phyloP scores from a whole-genome alignment of 2,329 filamentous ascomycete genomes.

The Botrytis paeoniae region DNA sequence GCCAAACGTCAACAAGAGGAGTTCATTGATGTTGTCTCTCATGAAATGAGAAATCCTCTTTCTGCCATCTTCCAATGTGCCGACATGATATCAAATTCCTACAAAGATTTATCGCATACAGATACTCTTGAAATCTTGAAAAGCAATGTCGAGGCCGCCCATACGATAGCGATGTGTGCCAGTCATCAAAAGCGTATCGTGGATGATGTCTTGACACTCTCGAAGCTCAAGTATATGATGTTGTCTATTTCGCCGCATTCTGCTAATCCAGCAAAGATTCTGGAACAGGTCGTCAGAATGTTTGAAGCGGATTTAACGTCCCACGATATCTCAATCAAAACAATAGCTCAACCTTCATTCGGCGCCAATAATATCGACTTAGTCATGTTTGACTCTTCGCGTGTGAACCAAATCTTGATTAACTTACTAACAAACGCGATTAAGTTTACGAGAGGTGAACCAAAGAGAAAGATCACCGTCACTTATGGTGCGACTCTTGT shows the following conservation, averaged over 20 bases:
- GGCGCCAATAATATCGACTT: conserved; percentile 57
- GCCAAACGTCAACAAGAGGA: conserved; percentile 71
- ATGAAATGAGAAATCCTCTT: conserved; percentile 71
- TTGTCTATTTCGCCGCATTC: conserved; percentile 69
- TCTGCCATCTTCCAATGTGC: conserved; percentile 74
- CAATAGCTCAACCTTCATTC: conserved; percentile 63
- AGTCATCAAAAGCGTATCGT: conserved; percentile 78
- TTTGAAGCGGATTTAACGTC: conserved; percentile 72
- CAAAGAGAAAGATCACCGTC: conserved; percentile 53
- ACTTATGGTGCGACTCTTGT: conserved; percentile 29
- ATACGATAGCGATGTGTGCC: conserved; percentile 74
- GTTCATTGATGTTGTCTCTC: conserved; percentile 73
- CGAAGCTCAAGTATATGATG: conserved; percentile 73
- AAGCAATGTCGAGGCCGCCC: conserved; percentile 68
- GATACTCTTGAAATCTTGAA: conserved; percentile 46
- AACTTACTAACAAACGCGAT: conserved; percentile 80
- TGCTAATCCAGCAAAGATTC: conserved; percentile 59
- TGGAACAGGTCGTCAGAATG: conserved; percentile 70
- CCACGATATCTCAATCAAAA: conserved; percentile 63
- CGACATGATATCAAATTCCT: conserved; percentile 61
- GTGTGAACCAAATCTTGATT: conserved; percentile 76
- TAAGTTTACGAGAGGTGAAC: conserved; percentile 71
- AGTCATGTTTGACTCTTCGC: conserved; percentile 67
- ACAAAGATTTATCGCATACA: conserved; percentile 33
- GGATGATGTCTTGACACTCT: conserved; percentile 71